Base-by-base conservation (phyloP, 2,329 filamentous ascomycete species). In the Penicillium hordei region DNA sequence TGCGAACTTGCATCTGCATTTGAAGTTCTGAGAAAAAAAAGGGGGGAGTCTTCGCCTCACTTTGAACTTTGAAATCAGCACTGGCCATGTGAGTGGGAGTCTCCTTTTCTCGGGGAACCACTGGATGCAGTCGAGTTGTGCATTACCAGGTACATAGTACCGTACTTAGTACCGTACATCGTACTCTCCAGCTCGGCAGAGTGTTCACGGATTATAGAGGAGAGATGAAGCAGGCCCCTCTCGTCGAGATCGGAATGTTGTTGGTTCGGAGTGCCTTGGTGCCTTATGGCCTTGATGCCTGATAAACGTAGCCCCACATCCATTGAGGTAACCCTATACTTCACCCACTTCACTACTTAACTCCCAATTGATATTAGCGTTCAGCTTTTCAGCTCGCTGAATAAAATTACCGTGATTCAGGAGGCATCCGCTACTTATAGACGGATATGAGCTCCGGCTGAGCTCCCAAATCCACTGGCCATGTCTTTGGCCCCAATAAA, bases 51-150 rank as follows among this genome's bases (percentile, higher is more conserved):
- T 31, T 52, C 63, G 65, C 65, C 65, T 67, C 65, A 67, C 64
- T 67, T 66, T 65, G 40, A 56, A 55, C 48, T 19, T 55, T 57
- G 54, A 57, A 57, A 57, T 44, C 55, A 57, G 60, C 61, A 66
- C 51, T 61, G 64, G 62, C 65, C 65, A 67, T 61, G 64, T 62
- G 64, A 65, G 31, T 13, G 12, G 27, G 27, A 52, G 57, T 58
- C 57, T 57, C 56, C 52, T 52, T 61, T 63, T 33, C 21, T 59
- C 60, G 58, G 63, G 57, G 54, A 65, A 58, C 59, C 40, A 64
- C 60, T 59, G 48, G 56, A 52, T 61, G 53, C 57, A 53, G 63
- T 58, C 44, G 15, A 31, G 31, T 59, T 62, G 57, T 39, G 36
- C 58, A 61, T 60, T 43, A 23, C 53, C 38, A 52, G 40, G 6